These are phyloP conservation scores for Claviceps arundinis DNA, from an alignment of 2,329 filamentous ascomycete species.

Conservation along the genomic window DNA sequence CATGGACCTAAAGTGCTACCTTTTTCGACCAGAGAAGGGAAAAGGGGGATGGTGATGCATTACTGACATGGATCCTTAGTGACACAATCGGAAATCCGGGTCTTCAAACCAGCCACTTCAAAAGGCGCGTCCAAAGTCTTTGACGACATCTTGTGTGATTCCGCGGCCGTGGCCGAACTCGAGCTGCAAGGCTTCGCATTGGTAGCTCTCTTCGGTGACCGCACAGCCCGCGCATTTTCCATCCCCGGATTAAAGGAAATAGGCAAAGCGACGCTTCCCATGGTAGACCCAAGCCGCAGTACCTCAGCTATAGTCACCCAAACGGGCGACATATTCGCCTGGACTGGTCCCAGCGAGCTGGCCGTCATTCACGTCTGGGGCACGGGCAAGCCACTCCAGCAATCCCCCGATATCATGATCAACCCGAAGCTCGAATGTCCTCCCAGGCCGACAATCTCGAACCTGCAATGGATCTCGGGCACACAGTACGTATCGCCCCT, in stretches of 20 bases:
- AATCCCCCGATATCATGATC: constrained; percentile 57
- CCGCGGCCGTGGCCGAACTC: constrained; percentile 63
- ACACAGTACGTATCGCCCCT: constrained; percentile 80
- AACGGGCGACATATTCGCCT: constrained; percentile 73
- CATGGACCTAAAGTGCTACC: no score
- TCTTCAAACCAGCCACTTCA: constrained; percentile 71
- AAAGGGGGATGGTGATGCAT: not conserved
- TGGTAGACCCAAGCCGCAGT: constrained; percentile 63
- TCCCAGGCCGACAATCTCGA: constrained; percentile 81
- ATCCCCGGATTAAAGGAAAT: constrained; percentile 85
- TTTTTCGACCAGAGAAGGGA: no score
- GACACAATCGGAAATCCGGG: constrained; percentile 60
- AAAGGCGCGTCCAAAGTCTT: constrained; percentile 92
- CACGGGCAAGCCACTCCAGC: constrained; percentile 49
- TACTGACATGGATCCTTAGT: constrained; percentile 23
- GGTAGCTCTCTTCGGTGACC: constrained; percentile 74
- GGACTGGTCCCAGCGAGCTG: constrained; percentile 79
- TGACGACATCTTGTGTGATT: constrained; percentile 69
- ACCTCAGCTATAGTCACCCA: constrained; percentile 56
- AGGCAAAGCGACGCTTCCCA: constrained; percentile 49
- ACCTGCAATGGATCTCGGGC: constrained; percentile 90
- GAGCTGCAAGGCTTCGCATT: constrained; percentile 66
- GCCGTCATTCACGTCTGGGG: constrained; percentile 79
- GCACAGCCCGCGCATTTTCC: constrained; percentile 64
- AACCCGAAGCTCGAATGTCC: constrained; percentile 65